Conservation (phyloP, 306 rosid genomes). For the Aeschynomene evenia region DNA sequence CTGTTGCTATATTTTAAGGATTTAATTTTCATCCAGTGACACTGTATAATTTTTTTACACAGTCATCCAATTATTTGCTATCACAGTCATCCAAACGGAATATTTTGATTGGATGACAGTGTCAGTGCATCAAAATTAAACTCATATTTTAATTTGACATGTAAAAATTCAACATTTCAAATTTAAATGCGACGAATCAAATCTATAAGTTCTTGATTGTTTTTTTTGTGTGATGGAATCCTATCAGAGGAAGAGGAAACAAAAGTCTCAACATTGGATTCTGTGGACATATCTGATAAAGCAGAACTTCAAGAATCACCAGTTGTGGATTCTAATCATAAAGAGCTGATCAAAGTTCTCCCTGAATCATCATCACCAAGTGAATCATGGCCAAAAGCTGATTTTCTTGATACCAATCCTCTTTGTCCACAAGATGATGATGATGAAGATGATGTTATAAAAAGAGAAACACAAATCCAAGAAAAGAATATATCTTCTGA, state of each 20-base stretch:
- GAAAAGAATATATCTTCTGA: neutral
- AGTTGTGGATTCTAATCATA: slow-evolving; percentile 17
- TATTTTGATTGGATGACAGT: too few relatives aligned
- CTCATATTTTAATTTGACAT: neutral
- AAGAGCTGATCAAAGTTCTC: slow-evolving; percentile 14
- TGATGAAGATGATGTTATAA: slow-evolving; percentile 9
- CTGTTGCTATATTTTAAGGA: neutral
- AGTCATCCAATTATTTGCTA: too few relatives aligned
- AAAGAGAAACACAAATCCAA: slow-evolving; percentile 10
- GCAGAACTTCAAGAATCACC: slow-evolving; percentile 31
- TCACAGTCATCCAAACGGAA: too few relatives aligned
- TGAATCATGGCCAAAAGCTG: slow-evolving; percentile 17
- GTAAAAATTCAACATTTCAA: neutral
- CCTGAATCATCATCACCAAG: slow-evolving; percentile 21
- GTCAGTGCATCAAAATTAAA: too few relatives aligned
- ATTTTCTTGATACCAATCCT: neutral
- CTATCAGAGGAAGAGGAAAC: slow-evolving; percentile 42
- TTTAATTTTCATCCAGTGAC: too few relatives aligned
- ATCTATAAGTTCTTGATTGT: neutral
- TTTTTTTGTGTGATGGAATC: slow-evolving; percentile 2
- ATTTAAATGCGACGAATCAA: neutral
- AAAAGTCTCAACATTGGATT: slow-evolving; percentile 2
- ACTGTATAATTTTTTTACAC: too few relatives aligned
- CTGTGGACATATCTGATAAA: slow-evolving; percentile 9
- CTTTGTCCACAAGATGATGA: slow-evolving; percentile 15